These are phyloP conservation scores for Ascoidea asiatica DNA, from an alignment of 805 yeast genomes.

Conservation along the genomic window DNA sequence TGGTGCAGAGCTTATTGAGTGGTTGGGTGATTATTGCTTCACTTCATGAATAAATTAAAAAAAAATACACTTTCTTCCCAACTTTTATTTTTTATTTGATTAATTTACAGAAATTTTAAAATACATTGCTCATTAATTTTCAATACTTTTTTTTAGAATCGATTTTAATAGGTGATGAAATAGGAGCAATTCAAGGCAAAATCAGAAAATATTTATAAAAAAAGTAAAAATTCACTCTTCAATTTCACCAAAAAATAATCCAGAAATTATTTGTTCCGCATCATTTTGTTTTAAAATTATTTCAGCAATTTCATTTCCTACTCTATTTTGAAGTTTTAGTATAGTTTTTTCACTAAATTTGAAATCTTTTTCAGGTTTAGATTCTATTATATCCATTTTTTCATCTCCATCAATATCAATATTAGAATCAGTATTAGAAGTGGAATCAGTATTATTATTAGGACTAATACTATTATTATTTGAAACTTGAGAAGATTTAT, in stretches of 20 bases:
- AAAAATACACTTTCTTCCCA: too few species aligned
- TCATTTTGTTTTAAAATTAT: slow-evolving; percentile 32
- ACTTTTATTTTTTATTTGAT: too few species aligned
- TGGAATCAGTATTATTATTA: slow-evolving; percentile 16
- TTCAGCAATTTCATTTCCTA: slow-evolving; percentile 47
- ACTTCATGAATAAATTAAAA: too few species aligned
- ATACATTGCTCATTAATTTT: too few species aligned
- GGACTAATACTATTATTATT: slow-evolving; percentile 4
- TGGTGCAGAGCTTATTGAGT: neutral
- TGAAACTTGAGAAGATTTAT: too few species aligned
- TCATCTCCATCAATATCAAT: slow-evolving; percentile 22
- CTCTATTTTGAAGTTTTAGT: slow-evolving; percentile 35
- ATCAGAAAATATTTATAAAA: too few species aligned
- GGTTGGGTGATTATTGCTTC: neutral
- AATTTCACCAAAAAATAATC: slow-evolving; percentile 62
- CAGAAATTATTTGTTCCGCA: slow-evolving; percentile 39
- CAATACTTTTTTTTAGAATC: too few species aligned
- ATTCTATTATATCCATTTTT: slow-evolving; percentile 13
- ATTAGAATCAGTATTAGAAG: slow-evolving; percentile 12
- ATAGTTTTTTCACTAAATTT: slow-evolving; percentile 9
- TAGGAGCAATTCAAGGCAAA: too few species aligned
- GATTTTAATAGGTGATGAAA: too few species aligned
- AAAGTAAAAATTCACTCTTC: too few species aligned
- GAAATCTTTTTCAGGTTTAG: neutral
- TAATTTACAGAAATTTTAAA: too few species aligned